Evolutionary conservation across 2,329 filamentous ascomycete species (phyloP).

Genomic region (Zymoseptoria passerinii): DNA sequence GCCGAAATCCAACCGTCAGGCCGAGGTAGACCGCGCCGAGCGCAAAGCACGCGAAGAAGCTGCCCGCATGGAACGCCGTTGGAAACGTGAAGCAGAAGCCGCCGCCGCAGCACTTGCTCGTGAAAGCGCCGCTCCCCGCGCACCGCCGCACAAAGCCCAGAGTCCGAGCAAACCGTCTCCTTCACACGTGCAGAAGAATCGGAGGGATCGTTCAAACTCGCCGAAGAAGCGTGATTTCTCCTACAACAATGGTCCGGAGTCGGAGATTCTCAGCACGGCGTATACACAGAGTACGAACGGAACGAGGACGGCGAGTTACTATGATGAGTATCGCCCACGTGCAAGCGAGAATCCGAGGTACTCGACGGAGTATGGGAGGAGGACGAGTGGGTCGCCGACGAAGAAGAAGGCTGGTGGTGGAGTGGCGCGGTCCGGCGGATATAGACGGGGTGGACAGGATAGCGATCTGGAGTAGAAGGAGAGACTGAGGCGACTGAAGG

Average conservation of each 20-base stretch:
- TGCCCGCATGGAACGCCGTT: constrained; percentile 31
- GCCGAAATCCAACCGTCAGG: constrained; percentile 20
- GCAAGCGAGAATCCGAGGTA: constrained; percentile 21
- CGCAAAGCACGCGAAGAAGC: constrained; percentile 32
- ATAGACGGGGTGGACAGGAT: constrained; percentile 22
- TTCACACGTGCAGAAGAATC: constrained; percentile 18
- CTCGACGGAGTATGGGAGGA: constrained; percentile 15
- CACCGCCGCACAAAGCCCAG: constrained; percentile 19
- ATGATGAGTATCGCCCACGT: constrained; percentile 29
- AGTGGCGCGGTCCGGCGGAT: constrained; percentile 20
- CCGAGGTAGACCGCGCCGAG: constrained; percentile 34
- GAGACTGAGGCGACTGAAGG: neutral
- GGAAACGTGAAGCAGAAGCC: constrained; percentile 35
- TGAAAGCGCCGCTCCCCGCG: constrained; percentile 22
- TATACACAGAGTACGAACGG: constrained; percentile 30
- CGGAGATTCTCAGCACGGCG: constrained; percentile 29
- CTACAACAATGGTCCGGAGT: constrained; percentile 26
- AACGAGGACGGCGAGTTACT: constrained; percentile 26
- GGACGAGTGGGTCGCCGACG: constrained; percentile 29
- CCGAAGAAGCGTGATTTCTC: constrained; percentile 31
- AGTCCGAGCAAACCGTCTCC: constrained; percentile 24
- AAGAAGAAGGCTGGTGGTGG: constrained; percentile 22
- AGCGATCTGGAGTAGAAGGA: constrained; percentile 20
- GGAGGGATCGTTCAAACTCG: constrained; percentile 20
- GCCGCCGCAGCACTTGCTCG: constrained; percentile 29